These are phyloP conservation scores for Amphibolis antarctica DNA, from an alignment of 106 monocot genomes.

Conservation along the genomic window DNA sequence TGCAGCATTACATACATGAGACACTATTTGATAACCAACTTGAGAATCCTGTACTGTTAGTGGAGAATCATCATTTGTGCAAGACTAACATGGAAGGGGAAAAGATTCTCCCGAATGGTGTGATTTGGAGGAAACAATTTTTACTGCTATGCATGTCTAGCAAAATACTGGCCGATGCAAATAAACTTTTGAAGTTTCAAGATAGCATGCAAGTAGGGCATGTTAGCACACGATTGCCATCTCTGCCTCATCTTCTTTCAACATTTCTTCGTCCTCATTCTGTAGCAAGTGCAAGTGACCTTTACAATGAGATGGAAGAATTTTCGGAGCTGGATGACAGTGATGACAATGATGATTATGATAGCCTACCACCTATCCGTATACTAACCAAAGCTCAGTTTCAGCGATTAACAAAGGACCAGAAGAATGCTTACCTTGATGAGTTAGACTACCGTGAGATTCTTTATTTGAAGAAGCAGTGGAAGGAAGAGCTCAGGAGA, in stretches of 20 bases:
- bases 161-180: constrained; percentile 67
- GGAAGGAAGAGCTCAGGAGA: constrained; percentile 53
- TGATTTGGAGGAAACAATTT: constrained; percentile 51
- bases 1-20: constrained; percentile 52
- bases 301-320: constrained; percentile 23
- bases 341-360: constrained; percentile 83
- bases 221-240: constrained; percentile 33
- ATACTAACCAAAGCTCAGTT: constrained; percentile 66
- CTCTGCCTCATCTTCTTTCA: constrained; percentile 84
- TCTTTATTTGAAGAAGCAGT: constrained; percentile 78
- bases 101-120: constrained; percentile 61
- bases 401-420: constrained; percentile 44
- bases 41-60: constrained; percentile 49
- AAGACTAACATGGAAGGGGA: constrained; percentile 44
- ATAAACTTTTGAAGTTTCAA: constrained; percentile 55
- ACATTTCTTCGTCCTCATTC: constrained; percentile 47
- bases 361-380: constrained; percentile 69
- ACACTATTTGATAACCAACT: constrained; percentile 37
- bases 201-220: constrained; percentile 33
- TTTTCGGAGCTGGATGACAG: constrained; percentile 23
- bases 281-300: constrained; percentile 6
- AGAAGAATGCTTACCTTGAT: constrained; percentile 77
- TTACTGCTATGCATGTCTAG: constrained; percentile 55
- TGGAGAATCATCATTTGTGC: constrained; percentile 71
- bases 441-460: constrained; percentile 89